Percentiles rank a stretch among this genome's conserved stretches.
phyloP scores from a whole-genome alignment of 2,329 filamentous ascomycete species.

The Chalaropsis ovoidea region DNA sequence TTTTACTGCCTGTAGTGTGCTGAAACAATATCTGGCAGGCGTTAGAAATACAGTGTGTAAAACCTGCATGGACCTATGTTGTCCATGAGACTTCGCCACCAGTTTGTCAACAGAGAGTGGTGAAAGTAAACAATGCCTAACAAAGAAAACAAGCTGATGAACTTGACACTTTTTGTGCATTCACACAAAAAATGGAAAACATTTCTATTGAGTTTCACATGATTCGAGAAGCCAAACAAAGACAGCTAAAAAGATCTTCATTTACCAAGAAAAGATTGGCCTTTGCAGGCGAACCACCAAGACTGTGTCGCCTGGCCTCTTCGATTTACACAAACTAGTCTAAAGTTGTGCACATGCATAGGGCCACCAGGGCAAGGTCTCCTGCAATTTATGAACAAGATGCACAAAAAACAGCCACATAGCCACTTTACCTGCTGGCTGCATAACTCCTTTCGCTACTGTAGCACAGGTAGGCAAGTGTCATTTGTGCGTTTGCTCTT shows the following conservation, averaged over 20 bases:
- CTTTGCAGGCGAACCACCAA: not conserved
- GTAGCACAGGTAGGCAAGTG: not conserved
- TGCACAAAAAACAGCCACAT: not conserved
- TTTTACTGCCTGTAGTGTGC: not conserved
- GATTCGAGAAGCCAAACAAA: not conserved
- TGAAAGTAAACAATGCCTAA: conserved; percentile 7
- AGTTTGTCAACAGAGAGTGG: not conserved
- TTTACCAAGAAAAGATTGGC: not conserved
- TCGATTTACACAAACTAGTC: not conserved
- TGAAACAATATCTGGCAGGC: not conserved
- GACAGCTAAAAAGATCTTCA: not conserved
- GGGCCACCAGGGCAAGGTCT: not conserved
- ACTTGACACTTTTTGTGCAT: no score
- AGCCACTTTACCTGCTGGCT: not conserved
- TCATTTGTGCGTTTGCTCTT: not conserved
- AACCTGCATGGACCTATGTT: not conserved
- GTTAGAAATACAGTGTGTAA: not conserved
- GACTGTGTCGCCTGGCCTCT: conserved; percentile 1
- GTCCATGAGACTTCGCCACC: conserved; percentile 7
- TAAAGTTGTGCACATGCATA: not conserved
- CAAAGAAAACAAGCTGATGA: not conserved
- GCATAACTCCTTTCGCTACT: conserved; percentile 6
- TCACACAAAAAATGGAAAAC: not conserved
- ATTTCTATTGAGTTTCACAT: not conserved
- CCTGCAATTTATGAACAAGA: no score